A percentile compares a stretch with the other conserved stretches of the same genome.
Conservation (phyloP, 768 basidiomycete species). For the Boletus eberwhitei region DNA sequence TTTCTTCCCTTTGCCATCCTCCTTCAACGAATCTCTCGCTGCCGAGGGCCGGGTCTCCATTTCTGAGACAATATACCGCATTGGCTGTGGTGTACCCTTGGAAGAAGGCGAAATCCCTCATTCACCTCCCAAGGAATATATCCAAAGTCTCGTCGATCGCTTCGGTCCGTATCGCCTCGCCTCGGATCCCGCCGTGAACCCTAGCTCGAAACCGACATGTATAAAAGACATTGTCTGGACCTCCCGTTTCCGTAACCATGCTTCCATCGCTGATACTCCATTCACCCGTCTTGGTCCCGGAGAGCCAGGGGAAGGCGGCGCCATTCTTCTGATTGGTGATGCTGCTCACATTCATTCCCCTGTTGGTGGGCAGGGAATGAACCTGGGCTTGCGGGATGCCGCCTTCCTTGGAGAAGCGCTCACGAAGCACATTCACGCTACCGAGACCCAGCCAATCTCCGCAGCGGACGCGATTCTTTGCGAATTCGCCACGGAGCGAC, state of each 20-base stretch:
- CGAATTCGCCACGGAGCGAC: slow-evolving; percentile 36
- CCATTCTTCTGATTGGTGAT: slow-evolving; percentile 38
- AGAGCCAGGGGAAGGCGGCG: slow-evolving; percentile 10
- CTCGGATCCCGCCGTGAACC: slow-evolving; percentile 35
- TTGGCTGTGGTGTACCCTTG: slow-evolving; percentile 39
- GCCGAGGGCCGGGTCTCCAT: slow-evolving; percentile 1
- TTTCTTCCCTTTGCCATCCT: slow-evolving; percentile 33
- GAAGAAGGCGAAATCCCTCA: slow-evolving; percentile 35
- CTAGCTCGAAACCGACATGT: slow-evolving; percentile 23
- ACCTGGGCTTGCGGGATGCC: slow-evolving; percentile 55
- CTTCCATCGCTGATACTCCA: slow-evolving; percentile 40
- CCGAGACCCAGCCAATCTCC: slow-evolving; percentile 1
- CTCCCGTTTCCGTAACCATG: slow-evolving; percentile 44
- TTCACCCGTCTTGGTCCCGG: slow-evolving; percentile 29
- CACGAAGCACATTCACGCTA: slow-evolving; percentile 32
- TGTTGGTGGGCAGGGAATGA: slow-evolving; percentile 56
- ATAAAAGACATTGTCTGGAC: slow-evolving; percentile 43
- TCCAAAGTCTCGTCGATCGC: slow-evolving; percentile 42
- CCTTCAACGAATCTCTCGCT: slow-evolving; percentile 21
- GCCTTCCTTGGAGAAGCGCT: slow-evolving; percentile 44
- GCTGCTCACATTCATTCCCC: slow-evolving; percentile 55
- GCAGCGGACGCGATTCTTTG: slow-evolving; percentile 33
- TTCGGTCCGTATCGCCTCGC: slow-evolving; percentile 36
- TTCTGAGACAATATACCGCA: slow-evolving; percentile 33
- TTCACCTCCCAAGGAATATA: slow-evolving; percentile 38